A percentile compares a stretch with the other conserved stretches of the same genome.
Evolutionary conservation across 2,329 filamentous ascomycete species (phyloP).

Genomic region (Penicillium frequentans): DNA sequence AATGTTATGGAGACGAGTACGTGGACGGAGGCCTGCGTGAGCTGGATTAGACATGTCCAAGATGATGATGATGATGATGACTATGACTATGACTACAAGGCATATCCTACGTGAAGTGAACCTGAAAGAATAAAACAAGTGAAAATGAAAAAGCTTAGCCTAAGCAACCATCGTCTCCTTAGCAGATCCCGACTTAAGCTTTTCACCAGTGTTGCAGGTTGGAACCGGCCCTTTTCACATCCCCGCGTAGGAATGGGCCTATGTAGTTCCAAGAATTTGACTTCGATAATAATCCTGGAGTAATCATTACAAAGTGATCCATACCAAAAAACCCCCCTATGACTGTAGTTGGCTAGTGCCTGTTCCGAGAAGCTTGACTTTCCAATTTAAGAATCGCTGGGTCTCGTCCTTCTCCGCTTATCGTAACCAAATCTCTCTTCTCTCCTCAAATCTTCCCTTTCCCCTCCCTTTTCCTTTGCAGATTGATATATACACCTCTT

Average conservation of each 20-base stretch:
- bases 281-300: neutral
- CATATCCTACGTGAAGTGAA: neutral
- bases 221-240: conserved; percentile 2
- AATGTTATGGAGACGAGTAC: conserved; percentile 56
- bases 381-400: conserved; percentile 23
- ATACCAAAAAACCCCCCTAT: neutral
- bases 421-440: conserved; percentile 17
- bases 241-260: neutral
- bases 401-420: conserved; percentile 27
- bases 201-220: neutral
- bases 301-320: neutral
- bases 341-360: neutral
- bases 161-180: neutral
- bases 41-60: conserved; percentile 15
- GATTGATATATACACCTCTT: neutral
- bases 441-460: conserved; percentile 6
- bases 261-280: neutral
- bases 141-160: neutral
- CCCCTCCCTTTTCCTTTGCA: conserved; percentile 37
- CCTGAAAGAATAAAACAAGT: neutral
- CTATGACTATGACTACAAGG: neutral
- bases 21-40: conserved; percentile 55
- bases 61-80: neutral
- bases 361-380: conserved; percentile 32
- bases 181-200: neutral